Evolutionary conservation across 2,329 filamentous ascomycete species (phyloP), one percentile per base, ranked within the genome.

Genomic region (Neofusicoccum sp.): DNA sequence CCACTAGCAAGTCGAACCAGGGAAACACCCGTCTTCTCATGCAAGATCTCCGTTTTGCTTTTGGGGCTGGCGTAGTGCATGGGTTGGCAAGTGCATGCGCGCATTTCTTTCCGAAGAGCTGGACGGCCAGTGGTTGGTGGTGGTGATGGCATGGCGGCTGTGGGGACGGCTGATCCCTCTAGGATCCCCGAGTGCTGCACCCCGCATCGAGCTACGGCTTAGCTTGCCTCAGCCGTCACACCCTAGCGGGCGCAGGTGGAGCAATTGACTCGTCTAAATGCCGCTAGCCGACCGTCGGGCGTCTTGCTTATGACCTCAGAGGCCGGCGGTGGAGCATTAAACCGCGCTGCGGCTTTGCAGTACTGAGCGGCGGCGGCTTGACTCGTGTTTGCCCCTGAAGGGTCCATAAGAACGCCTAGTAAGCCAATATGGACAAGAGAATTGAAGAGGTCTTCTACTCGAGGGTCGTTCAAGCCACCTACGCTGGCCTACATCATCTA

Each of bases 121-220:
- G 47, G 47, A 51, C 26, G 47, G 47, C 47, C 31, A 38, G 48
- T 41, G 33, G 33, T 9, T 5, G 9, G 48, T 40, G 48, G 30
- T 53, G 48, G n/a, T n/a, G n/a, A 40, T 56, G 51, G 49, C 24
- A 53, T 40, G 33, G 20, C 49, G 9, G 49, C n/a, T n/a, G n/a
- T 9, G 24, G 24, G 49, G 48, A 11, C 48, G 48, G 48, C 31
- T 12, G 31, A 51, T 51, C 48, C 11, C 41, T 24, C 41, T 9
- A 44, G 41, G 41, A 44, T 44, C 41, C 14, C 47, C 33, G n/a
- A 51, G 47, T 36, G 20, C 49, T 40, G 49, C 49, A 43, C 51
- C 51, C 51, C 51, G 51, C 51, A 56, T 33, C 38, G 33, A 56
- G 51, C 34, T 56, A 28, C 26, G 7, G 36, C 6, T 38, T 56